A percentile compares a stretch with the other conserved stretches of the same genome.
Evolutionary conservation across 345 rosid species (phyloP).

Genomic region (Crucihimalaya himalaica): DNA sequence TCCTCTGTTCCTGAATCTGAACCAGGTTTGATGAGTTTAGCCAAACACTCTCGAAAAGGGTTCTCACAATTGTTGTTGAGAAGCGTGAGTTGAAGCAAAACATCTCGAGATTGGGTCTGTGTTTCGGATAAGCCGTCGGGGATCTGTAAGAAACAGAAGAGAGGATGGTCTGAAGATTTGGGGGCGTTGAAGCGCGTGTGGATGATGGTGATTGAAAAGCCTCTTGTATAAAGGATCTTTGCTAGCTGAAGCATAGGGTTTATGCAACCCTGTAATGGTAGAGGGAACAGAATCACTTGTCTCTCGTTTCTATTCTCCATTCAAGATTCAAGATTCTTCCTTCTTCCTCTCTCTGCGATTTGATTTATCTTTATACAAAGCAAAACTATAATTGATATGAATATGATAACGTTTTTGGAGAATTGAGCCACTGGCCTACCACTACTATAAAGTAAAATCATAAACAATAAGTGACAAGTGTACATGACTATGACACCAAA

Average conservation of each 20-base stretch:
- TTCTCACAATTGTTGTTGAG: conserved; percentile 25
- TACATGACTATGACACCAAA: not conserved
- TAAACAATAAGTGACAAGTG: not conserved
- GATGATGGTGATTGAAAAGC: conserved; percentile 58
- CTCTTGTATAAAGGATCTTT: conserved; percentile 47
- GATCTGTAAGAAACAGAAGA: conserved; percentile 40
- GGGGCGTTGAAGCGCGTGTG: conserved; percentile 45
- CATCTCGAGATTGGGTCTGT: conserved; percentile 24
- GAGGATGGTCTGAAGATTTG: conserved; percentile 30
- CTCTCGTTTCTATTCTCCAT: conserved; percentile 22
- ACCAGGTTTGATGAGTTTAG: conserved; percentile 26
- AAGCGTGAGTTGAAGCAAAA: conserved; percentile 35
- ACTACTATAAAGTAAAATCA: not conserved
- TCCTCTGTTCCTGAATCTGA: conserved; percentile 26
- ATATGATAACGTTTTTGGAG: not conserved
- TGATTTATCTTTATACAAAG: not conserved
- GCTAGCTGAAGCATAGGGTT: conserved; percentile 70
- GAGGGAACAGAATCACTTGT: conserved; percentile 53
- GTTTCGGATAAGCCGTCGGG: conserved; percentile 40
- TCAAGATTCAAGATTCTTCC: not conserved
- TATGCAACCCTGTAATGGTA: conserved; percentile 67
- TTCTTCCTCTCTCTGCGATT: conserved; percentile 15
- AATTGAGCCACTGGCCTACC: conserved; percentile 6
- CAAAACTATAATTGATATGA: not conserved
- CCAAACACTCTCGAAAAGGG: conserved; percentile 29